Conservation (phyloP, 1,284 basidiomycete genomes). For the Ceratobasidium sp. region DNA sequence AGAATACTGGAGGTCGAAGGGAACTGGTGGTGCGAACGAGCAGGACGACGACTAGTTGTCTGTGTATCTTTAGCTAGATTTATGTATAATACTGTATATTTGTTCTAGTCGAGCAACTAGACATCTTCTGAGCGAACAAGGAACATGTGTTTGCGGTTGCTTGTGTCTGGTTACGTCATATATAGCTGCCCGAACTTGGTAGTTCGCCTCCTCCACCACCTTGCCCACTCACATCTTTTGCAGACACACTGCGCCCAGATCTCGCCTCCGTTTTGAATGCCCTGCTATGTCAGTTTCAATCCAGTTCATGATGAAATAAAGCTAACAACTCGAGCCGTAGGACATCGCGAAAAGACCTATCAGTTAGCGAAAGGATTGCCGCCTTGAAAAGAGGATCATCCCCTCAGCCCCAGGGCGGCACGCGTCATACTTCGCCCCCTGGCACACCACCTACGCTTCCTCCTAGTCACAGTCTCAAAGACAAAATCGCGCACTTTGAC, state of each 20-base stretch:
- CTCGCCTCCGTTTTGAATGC: conserved; percentile 1
- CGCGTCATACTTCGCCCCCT: conserved; percentile 12
- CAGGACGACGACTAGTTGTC: background rate
- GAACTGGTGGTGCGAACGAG: conserved; percentile 1
- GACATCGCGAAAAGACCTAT: conserved; percentile 41
- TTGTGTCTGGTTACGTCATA: conserved; percentile 33
- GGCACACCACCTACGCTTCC: conserved; percentile 20
- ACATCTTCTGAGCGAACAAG: background rate
- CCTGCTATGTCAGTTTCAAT: conserved; percentile 7
- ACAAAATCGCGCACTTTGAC: conserved; percentile 45
- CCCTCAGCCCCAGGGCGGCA: conserved; percentile 39
- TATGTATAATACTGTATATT: conserved; percentile 3
- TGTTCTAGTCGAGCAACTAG: background rate
- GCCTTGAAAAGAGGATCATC: conserved; percentile 39
- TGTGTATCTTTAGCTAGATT: conserved; percentile 5
- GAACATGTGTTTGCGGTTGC: background rate
- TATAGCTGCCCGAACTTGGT: conserved; percentile 25
- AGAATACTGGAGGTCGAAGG: conserved; percentile 30
- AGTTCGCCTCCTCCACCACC: background rate
- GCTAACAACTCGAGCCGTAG: conserved; percentile 15
- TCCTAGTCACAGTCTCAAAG: conserved; percentile 37
- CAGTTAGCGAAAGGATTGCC: conserved; percentile 45
- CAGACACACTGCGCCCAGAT: background rate
- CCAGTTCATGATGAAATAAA: background rate
- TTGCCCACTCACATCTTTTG: conserved; percentile 6